Evolutionary conservation across 768 basidiomycete genomes (phyloP).

Genomic region (Mycena amicta): DNA sequence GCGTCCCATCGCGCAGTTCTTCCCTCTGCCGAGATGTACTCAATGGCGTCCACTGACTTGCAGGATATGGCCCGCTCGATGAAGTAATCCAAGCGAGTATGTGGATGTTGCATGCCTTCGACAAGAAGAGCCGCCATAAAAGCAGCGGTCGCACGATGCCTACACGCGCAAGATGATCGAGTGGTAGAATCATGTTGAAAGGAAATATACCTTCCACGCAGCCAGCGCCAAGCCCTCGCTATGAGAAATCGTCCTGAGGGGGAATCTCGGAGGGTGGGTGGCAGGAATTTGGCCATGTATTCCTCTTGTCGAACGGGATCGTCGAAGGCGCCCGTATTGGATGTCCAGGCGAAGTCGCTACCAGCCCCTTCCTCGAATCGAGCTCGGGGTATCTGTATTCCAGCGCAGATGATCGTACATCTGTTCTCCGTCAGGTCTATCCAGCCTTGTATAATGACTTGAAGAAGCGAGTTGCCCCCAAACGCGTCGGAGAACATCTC

Average conservation of each 20-base stretch:
- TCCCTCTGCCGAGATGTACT: not conserved
- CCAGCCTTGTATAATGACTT: not conserved
- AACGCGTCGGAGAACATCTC: not conserved
- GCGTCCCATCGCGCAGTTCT: not conserved
- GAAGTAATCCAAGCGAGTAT: not conserved
- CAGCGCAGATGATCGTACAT: not conserved
- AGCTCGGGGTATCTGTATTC: not conserved
- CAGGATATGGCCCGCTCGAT: not conserved
- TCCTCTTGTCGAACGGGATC: not conserved
- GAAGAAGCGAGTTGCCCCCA: not conserved
- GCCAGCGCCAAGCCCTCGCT: constrained; percentile 16
- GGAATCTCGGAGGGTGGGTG: not conserved
- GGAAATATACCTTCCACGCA: constrained; percentile 10
- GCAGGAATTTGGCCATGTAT: constrained; percentile 9
- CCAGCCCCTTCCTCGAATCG: not conserved
- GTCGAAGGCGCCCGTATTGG: constrained; percentile 9
- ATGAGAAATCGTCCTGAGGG: not conserved
- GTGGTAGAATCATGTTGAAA: not conserved
- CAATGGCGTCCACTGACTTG: not conserved
- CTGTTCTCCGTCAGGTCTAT: not conserved
- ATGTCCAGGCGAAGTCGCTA: constrained; percentile 9
- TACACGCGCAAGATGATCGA: not conserved
- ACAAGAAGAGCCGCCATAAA: not conserved
- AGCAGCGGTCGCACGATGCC: constrained; percentile 3
- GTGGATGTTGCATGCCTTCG: not conserved